phyloP scores from a whole-genome alignment of 768 basidiomycete species.

The Xanthoconium purpureum region DNA sequence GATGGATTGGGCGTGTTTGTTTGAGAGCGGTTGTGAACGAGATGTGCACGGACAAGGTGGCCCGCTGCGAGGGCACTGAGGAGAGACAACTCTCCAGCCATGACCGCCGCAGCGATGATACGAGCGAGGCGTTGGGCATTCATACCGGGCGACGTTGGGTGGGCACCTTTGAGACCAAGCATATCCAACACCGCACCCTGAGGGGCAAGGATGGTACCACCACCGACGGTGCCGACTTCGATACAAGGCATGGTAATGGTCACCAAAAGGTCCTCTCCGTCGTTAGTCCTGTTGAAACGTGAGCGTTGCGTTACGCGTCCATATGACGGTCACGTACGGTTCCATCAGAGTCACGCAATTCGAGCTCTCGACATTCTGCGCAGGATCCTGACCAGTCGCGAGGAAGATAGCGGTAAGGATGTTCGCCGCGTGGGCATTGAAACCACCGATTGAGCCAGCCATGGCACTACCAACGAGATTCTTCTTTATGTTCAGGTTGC shows the following conservation, averaged over 20 bases:
- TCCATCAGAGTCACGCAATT: conserved; percentile 99
- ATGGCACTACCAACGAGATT: conserved; percentile 96
- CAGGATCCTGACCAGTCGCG: conserved; percentile 97
- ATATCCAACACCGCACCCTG: conserved; percentile 90
- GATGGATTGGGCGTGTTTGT: conserved; percentile 72
- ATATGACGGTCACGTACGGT: conserved; percentile 54
- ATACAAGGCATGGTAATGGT: conserved; percentile 98
- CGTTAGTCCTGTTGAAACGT: conserved; percentile 61
- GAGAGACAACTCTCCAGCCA: conserved; percentile 95
- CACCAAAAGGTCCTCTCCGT: conserved; percentile 86
- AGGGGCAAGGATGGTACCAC: conserved; percentile 89
- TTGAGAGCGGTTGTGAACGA: conserved; percentile 87
- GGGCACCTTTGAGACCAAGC: conserved; percentile 90
- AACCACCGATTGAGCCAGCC: conserved; percentile 97
- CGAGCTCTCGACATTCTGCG: conserved; percentile 98
- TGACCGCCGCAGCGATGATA: conserved; percentile 87
- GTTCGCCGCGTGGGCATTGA: conserved; percentile 98
- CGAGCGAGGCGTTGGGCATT: conserved; percentile 89
- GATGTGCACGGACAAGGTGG: conserved; percentile 89
- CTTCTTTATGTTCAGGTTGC: conserved; percentile 94
- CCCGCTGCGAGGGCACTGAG: conserved; percentile 93
- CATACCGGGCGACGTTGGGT: conserved; percentile 79
- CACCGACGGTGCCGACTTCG: conserved; percentile 97
- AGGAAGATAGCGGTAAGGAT: conserved; percentile 94
- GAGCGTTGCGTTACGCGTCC: conserved; percentile 1